Evolutionary conservation across 768 basidiomycete species (phyloP).

Genomic region (Hypholoma sublateritium): DNA sequence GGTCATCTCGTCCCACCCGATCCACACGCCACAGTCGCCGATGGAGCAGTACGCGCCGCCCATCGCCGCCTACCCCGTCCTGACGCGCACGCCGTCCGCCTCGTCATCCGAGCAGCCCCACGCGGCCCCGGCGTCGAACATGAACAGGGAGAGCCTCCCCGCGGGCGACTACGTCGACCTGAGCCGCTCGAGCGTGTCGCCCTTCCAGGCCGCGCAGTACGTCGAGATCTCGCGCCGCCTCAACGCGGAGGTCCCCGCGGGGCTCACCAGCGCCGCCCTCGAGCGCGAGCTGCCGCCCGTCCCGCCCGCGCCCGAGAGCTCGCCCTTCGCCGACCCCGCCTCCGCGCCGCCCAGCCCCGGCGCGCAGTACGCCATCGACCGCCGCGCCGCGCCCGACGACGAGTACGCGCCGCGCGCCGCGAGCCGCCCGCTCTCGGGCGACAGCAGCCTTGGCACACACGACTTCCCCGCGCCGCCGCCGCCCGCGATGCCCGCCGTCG

Average conservation of each 20-base stretch:
- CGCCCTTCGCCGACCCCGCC: slow-evolving; percentile 31
- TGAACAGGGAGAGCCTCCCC: slow-evolving; percentile 16
- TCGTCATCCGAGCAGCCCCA: slow-evolving; percentile 6
- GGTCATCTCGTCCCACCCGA: slow-evolving; percentile 21
- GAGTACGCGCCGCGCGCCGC: background rate
- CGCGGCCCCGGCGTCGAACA: background rate
- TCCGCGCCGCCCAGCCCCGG: slow-evolving; percentile 20
- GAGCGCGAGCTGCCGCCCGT: slow-evolving; percentile 26
- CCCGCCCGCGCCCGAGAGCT: slow-evolving; percentile 15
- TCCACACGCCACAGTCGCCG: slow-evolving; percentile 18
- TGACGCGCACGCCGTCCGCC: slow-evolving; percentile 16
- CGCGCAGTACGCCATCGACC: slow-evolving; percentile 17
- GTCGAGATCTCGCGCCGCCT: slow-evolving; percentile 64
- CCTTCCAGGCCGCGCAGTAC: slow-evolving; percentile 76
- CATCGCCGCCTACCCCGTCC: slow-evolving; percentile 15
- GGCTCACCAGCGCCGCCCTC: slow-evolving; percentile 28
- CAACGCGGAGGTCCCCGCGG: slow-evolving; percentile 38
- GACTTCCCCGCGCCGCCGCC: slow-evolving; percentile 42
- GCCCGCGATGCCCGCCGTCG: slow-evolving; percentile 25
- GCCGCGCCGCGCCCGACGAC: slow-evolving; percentile 6
- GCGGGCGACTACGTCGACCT: slow-evolving; percentile 62
- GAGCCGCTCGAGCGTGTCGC: slow-evolving; percentile 66
- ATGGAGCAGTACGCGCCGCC: slow-evolving; percentile 14
- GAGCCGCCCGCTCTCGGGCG: slow-evolving; percentile 9
- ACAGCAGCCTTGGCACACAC: slow-evolving; percentile 18